phyloP scores from a whole-genome alignment of 495 filamentous ascomycete species.

The Tricharina praecox region DNA sequence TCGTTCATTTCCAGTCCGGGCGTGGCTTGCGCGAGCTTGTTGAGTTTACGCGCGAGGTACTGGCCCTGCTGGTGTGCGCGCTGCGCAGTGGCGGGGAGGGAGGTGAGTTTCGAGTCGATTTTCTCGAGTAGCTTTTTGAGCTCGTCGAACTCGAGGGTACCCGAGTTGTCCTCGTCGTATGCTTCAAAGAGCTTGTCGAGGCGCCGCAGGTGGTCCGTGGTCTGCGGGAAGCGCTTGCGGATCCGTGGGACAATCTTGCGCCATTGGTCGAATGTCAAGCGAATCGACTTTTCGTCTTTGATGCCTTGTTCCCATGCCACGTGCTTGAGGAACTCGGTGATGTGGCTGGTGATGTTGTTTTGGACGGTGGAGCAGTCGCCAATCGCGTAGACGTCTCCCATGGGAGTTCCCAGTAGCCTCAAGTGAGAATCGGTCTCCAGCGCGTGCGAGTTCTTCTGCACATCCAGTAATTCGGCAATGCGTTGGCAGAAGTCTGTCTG shows the following conservation, averaged over 20 bases:
- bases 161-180: constrained; percentile 84
- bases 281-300: constrained; percentile 63
- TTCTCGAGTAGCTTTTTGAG: constrained; percentile 72
- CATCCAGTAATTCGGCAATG: constrained; percentile 48
- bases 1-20: constrained; percentile 65
- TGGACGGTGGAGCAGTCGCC: constrained; percentile 96
- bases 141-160: constrained; percentile 86
- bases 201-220: constrained; percentile 71
- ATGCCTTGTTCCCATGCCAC: constrained; percentile 76
- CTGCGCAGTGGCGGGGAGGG: constrained; percentile 79
- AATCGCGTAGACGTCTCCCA: constrained; percentile 92
- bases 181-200: constrained; percentile 76
- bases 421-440: constrained; percentile 93
- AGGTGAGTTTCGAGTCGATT: constrained; percentile 80
- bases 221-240: constrained; percentile 81
- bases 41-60: constrained; percentile 88
- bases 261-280: constrained; percentile 80
- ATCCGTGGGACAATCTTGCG: constrained; percentile 62
- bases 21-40: constrained; percentile 66
- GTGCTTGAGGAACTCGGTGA: constrained; percentile 72
- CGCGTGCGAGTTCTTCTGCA: constrained; percentile 76
- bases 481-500: constrained; percentile 64
- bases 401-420: constrained; percentile 72
- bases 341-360: constrained; percentile 80
- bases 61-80: constrained; percentile 90